phyloP scores from a whole-genome alignment of 305 asterid species.

The Rubia tinctorum region DNA sequence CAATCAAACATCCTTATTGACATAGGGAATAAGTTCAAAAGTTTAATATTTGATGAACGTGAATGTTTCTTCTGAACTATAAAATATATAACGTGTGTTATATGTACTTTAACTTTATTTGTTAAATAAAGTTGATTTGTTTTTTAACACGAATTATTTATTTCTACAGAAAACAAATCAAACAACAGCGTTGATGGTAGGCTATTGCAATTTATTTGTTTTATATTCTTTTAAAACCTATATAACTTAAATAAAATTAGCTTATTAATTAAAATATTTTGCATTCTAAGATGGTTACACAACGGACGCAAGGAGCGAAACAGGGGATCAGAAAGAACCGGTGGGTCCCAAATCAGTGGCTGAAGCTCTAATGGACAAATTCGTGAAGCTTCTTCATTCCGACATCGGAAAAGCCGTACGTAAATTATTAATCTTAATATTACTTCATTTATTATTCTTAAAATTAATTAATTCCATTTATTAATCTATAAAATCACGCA shows the following conservation, averaged over 20 bases:
- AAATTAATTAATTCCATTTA: background rate
- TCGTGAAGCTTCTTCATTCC: slow-evolving; percentile 1
- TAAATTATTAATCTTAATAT: too few species aligned
- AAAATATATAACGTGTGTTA: too few species aligned
- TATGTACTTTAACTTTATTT: too few species aligned
- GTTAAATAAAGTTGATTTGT: background rate
- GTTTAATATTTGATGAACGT: too few species aligned
- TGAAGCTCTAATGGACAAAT: background rate
- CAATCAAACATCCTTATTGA: too few species aligned
- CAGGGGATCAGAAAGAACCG: background rate
- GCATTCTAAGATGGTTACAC: background rate
- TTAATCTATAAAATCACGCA: background rate
- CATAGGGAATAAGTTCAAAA: too few species aligned
- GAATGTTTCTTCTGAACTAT: too few species aligned
- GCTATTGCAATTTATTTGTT: too few species aligned
- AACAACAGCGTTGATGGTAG: background rate
- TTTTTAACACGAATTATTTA: background rate
- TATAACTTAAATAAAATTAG: too few species aligned
- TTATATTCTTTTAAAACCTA: too few species aligned
- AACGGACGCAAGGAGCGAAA: slow-evolving; percentile 3
- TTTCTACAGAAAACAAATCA: background rate
- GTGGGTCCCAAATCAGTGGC: slow-evolving; percentile 1
- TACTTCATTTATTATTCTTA: background rate
- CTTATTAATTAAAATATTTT: too few species aligned
- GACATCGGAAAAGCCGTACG: slow-evolving; percentile 7